Conservation (phyloP, 2,329 filamentous ascomycete species). For the Pestalotiopsis sp. region DNA sequence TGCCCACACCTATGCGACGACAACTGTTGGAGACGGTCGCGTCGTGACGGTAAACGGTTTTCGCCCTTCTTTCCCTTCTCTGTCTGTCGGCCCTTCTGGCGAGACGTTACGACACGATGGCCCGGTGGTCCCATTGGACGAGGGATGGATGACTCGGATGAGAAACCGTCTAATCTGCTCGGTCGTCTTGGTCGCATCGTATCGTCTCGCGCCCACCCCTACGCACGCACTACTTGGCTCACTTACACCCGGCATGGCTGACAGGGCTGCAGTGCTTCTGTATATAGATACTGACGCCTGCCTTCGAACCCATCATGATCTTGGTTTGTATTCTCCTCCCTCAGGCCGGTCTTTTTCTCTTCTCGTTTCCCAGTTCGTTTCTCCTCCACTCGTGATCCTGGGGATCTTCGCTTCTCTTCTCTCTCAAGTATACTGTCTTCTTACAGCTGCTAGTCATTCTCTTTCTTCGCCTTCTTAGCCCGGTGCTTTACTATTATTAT, state of each 20-base stretch:
- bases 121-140: neutral
- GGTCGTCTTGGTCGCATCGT: neutral
- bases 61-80: neutral
- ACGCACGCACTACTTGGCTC: neutral
- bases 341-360: conserved; percentile 25
- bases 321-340: conserved; percentile 1
- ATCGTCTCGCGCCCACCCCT: conserved; percentile 1
- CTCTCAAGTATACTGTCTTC: conserved; percentile 1
- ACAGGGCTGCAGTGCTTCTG: neutral
- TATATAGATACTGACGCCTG: conserved; percentile 16
- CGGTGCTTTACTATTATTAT: conserved; percentile 28
- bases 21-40: conserved; percentile 18
- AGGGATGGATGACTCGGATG: neutral
- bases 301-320: conserved; percentile 7
- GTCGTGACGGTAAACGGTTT: conserved; percentile 7
- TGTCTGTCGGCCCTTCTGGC: neutral
- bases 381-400: conserved; percentile 28
- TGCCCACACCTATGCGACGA: conserved; percentile 17
- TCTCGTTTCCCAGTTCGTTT: conserved; percentile 20
- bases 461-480: conserved; percentile 16
- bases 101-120: neutral
- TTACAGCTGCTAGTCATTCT: conserved; percentile 13
- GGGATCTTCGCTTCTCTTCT: conserved; percentile 23
- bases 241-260: too few relatives aligned
- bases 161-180: neutral